Conservation (phyloP, 352 stramenopile genomes). For the Phytophthora podocarpi region DNA sequence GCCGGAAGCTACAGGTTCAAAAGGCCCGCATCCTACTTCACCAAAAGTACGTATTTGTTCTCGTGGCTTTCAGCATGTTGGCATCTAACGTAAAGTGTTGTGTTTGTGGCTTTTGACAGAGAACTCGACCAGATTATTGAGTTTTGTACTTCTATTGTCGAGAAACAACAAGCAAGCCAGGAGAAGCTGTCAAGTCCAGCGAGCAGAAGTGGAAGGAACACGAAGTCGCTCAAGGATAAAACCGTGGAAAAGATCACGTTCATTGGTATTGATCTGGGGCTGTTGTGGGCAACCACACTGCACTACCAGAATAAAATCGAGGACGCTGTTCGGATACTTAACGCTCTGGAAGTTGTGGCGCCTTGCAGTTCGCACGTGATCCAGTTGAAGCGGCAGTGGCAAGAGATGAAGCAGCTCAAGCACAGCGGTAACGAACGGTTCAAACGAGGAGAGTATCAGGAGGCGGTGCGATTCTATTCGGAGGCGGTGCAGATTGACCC, state of each 20-base stretch:
- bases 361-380: conserved; percentile 78
- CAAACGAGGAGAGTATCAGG: conserved; percentile 55
- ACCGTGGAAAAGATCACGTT: conserved; percentile 48
- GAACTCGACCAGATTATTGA: conserved; percentile 55
- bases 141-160: conserved; percentile 56
- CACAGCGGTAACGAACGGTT: conserved; percentile 73
- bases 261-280: conserved; percentile 67
- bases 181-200: background rate
- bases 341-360: conserved; percentile 61
- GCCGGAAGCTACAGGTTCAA: conserved; percentile 60
- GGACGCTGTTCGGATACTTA: conserved; percentile 57
- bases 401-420: conserved; percentile 74
- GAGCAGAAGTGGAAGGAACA: conserved; percentile 2
- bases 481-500: conserved; percentile 69
- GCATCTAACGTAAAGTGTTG: background rate
- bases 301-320: conserved; percentile 79
- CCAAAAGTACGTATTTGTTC: conserved; percentile 56
- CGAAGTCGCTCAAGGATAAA: conserved; percentile 15
- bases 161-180: conserved; percentile 49
- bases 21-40: conserved; percentile 68
- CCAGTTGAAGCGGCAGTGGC: conserved; percentile 65
- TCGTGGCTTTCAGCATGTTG: background rate
- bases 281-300: conserved; percentile 61
- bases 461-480: conserved; percentile 63
- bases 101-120: conserved; percentile 34